These are phyloP conservation scores for Phytophthora quininea DNA, from an alignment of 352 stramenopile species.

Conservation along the genomic window DNA sequence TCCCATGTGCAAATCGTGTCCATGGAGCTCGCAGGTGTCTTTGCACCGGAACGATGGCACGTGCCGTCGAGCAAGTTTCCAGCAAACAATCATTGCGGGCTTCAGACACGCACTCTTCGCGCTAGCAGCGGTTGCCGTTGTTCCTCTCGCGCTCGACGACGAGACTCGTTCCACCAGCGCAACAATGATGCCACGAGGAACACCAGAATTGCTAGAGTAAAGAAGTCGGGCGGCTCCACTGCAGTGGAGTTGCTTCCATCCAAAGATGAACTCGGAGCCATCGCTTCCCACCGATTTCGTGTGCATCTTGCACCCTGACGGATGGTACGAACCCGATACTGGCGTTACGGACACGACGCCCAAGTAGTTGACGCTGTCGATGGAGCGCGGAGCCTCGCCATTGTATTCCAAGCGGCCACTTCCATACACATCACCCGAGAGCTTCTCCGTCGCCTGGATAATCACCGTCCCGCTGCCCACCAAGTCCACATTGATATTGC, in stretches of 20 bases:
- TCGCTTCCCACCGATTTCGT: neutral
- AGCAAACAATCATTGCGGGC: neutral
- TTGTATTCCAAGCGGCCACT: constrained; percentile 24
- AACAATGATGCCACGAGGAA: constrained; percentile 25
- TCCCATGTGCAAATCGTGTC: too few relatives aligned
- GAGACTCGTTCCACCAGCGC: constrained; percentile 36
- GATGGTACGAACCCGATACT: constrained; percentile 13
- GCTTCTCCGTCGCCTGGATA: constrained; percentile 29
- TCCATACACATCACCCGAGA: constrained; percentile 32
- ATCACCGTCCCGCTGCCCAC: constrained; percentile 27
- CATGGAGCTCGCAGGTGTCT: too few relatives aligned
- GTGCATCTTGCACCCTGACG: constrained; percentile 9
- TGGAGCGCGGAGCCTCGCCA: constrained; percentile 16
- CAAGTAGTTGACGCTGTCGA: constrained; percentile 29
- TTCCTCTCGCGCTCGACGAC: constrained; percentile 22
- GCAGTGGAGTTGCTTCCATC: too few relatives aligned
- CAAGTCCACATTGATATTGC: constrained; percentile 21
- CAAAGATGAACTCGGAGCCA: neutral
- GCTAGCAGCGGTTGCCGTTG: constrained; percentile 22
- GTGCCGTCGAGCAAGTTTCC: neutral
- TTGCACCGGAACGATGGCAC: neutral
- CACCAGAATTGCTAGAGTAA: constrained; percentile 10
- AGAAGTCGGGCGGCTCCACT: too few relatives aligned
- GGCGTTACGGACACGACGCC: constrained; percentile 18
- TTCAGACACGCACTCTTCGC: constrained; percentile 20